phyloP scores from a whole-genome alignment of 2,329 filamentous ascomycete genomes.

The Penicillium sp. region DNA sequence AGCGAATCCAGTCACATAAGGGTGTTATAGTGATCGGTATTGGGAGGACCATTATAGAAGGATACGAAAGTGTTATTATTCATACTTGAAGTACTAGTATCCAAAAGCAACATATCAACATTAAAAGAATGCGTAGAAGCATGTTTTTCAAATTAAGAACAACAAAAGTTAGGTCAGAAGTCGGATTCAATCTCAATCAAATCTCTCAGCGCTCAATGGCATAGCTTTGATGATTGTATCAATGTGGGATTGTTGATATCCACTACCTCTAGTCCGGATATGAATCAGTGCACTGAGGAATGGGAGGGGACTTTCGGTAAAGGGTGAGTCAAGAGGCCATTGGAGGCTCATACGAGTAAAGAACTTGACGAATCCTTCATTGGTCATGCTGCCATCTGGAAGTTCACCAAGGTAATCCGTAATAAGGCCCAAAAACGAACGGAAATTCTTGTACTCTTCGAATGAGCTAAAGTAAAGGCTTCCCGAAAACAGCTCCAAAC shows the following conservation, averaged over 20 bases:
- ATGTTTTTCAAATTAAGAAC: no score
- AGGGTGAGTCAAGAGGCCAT: slow-evolving; percentile 36
- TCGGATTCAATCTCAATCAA: background rate
- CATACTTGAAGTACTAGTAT: no score
- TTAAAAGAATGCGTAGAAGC: no score
- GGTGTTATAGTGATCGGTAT: no score
- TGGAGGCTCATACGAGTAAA: slow-evolving; percentile 15
- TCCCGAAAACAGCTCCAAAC: slow-evolving; percentile 65
- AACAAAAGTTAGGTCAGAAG: background rate
- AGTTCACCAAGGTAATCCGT: slow-evolving; percentile 37
- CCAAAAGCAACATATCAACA: no score
- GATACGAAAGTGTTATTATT: no score
- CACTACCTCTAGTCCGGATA: slow-evolving; percentile 41
- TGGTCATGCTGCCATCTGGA: slow-evolving; percentile 11
- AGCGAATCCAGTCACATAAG: no score
- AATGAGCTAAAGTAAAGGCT: slow-evolving; percentile 60
- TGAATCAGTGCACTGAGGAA: slow-evolving; percentile 39
- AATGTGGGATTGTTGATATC: slow-evolving; percentile 44
- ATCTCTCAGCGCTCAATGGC: slow-evolving; percentile 33
- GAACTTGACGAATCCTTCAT: slow-evolving; percentile 28
- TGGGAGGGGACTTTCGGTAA: slow-evolving; percentile 18
- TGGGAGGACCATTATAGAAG: no score
- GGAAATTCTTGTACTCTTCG: slow-evolving; percentile 48
- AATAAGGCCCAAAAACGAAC: slow-evolving; percentile 21
- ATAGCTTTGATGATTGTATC: slow-evolving; percentile 37